Base-by-base conservation (phyloP, 495 filamentous ascomycete genomes). In the Xylaria longipes region DNA sequence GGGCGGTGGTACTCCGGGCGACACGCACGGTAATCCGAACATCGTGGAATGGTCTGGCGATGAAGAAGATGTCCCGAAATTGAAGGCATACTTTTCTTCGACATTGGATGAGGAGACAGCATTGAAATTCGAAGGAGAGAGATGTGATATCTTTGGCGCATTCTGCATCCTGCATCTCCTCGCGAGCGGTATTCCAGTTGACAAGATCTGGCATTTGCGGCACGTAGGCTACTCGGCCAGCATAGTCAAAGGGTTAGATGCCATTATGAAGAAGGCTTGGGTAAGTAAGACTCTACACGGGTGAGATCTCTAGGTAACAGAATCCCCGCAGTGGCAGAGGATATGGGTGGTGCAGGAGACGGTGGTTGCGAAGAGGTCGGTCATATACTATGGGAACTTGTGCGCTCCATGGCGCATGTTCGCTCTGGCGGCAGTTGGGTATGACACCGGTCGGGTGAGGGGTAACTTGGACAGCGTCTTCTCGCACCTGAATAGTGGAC, bases 321-420 rank as follows among this genome's bases (percentile, higher is more conserved):
- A 65, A 46, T 57, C 33, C 2, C 7, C 9, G 27, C 41, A 73
- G 71, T 73, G 71, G 71, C 31, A 46, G 33, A 57, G 72, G 27
- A 61, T 70, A 31, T 73, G 72, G 72, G 72, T 73, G 2, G 72
- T 73, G 20, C 72, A 73, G 60, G 72, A 71, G n/a, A 61, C 62
- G 4, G 68, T 70, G 1, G 68, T 73, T 22, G 68, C 72, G 1
- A 54, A 37, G 50, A 66, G 35, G 31, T 29, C 72, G 17, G 56
- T 62, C 14, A 39, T 73, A 12, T 65, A 57, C 43, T 73, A 73
- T 29, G 66, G 71, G 7, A 73, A 71, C 5, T 20, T 73, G 0
- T 70, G 64, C 31, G 67, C 71, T n/a, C 71, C 71, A 6, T 73
- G 71, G 71, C 67, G 41, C 20, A 33, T 73, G 29, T 58, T 73